Evolutionary conservation across 768 basidiomycete species (phyloP).

Genomic region (Tricholoma hemisulphureum): DNA sequence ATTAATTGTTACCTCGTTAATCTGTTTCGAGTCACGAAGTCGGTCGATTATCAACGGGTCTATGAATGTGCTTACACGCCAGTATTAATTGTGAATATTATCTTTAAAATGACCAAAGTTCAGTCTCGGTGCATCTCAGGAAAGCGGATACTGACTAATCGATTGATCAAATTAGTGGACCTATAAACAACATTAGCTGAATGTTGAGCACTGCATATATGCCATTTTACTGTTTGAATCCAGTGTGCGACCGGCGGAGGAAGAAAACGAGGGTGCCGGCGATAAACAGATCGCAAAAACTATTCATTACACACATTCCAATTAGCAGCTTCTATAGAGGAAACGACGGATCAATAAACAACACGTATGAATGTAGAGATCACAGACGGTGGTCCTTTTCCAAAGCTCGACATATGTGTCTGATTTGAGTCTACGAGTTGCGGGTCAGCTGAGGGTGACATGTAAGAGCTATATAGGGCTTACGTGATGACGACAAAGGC

Average conservation of each 20-base stretch:
- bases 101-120: slow-evolving; percentile 6
- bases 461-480: too few species aligned
- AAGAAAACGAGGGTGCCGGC: slow-evolving; percentile 44
- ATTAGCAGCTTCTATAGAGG: slow-evolving; percentile 41
- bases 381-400: too few species aligned
- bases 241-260: slow-evolving; percentile 48
- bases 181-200: slow-evolving; percentile 15
- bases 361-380: too few species aligned
- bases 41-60: neutral
- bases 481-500: neutral
- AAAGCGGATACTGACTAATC: neutral
- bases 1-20: neutral
- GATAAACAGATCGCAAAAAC: slow-evolving; percentile 48
- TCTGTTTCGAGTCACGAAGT: neutral
- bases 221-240: slow-evolving; percentile 41
- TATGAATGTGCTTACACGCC: slow-evolving; percentile 10
- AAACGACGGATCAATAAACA: neutral
- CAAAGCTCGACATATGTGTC: too few species aligned
- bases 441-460: too few species aligned
- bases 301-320: slow-evolving; percentile 50
- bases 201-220: too few species aligned
- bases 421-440: too few species aligned
- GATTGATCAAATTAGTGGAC: slow-evolving; percentile 50
- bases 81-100: slow-evolving; percentile 23
- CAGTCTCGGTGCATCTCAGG: neutral